Evolutionary conservation across 371 early-diverging fungal genomes (phyloP).

Genomic region (Rhizomucor pusillus): DNA sequence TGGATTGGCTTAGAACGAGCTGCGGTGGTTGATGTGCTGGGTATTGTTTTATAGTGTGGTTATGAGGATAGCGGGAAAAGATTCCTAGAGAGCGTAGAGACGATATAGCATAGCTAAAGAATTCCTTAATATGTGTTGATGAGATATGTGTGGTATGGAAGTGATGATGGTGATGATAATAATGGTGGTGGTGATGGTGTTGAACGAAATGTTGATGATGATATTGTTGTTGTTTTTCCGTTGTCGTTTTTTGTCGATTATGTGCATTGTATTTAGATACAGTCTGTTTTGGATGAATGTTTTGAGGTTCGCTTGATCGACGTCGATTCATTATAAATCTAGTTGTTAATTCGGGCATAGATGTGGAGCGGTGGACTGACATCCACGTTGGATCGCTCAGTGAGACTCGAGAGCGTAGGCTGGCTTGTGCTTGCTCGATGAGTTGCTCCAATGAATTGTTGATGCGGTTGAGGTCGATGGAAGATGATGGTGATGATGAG

Average conservation of each 20-base stretch:
- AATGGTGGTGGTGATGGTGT: conserved; percentile 5
- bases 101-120: neutral
- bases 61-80: neutral
- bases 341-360: conserved; percentile 8
- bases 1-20: conserved; percentile 1
- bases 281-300: neutral
- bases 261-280: neutral
- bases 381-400: conserved; percentile 10
- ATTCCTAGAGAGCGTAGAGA: neutral
- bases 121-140: neutral
- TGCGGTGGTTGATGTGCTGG: neutral
- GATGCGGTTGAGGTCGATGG: conserved; percentile 1
- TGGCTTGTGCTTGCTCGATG: conserved; percentile 13
- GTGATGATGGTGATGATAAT: conserved; percentile 3
- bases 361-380: conserved; percentile 9
- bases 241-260: neutral
- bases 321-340: neutral
- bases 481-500: neutral
- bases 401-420: conserved; percentile 7
- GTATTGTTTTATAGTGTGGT: neutral
- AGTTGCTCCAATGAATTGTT: conserved; percentile 6
- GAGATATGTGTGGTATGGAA: neutral
- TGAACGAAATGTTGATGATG: conserved; percentile 1
- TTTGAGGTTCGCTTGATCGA: conserved; percentile 4
- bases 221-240: conserved; percentile 2